These are phyloP conservation scores for Gorgonomyces haynaldii DNA, from an alignment of 192 early-diverging fungal genomes.

Conservation along the genomic window DNA sequence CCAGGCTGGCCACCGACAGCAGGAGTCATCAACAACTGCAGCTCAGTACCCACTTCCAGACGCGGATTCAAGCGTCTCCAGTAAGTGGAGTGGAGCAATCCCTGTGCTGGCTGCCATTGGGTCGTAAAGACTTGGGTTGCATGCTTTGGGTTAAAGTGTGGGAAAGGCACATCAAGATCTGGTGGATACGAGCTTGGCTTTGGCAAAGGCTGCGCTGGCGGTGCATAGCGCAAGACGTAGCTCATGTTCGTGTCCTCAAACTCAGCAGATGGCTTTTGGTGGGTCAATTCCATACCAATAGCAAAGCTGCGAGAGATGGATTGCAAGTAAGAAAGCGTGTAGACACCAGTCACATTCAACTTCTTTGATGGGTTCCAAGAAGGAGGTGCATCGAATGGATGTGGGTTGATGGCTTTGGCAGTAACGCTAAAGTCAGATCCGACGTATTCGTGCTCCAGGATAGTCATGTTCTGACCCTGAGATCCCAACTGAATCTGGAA, in stretches of 20 bases:
- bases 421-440: conserved; percentile 81
- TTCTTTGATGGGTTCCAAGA: conserved; percentile 14
- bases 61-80: conserved; percentile 86
- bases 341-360: conserved; percentile 73
- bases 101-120: conserved; percentile 30
- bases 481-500: conserved; percentile 49
- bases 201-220: conserved; percentile 24
- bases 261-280: conserved; percentile 73
- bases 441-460: conserved; percentile 85
- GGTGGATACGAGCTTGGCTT: conserved; percentile 45
- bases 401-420: conserved; percentile 92
- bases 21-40: conserved; percentile 62
- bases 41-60: conserved; percentile 85
- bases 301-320: conserved; percentile 72
- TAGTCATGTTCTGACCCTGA: conserved; percentile 76
- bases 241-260: conserved; percentile 67
- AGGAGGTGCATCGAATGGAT: conserved; percentile 56
- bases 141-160: conserved; percentile 39
- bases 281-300: conserved; percentile 74
- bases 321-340: conserved; percentile 78
- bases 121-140: conserved; percentile 39
- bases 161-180: conserved; percentile 31
- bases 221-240: conserved; percentile 30
- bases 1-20: conserved; percentile 31
- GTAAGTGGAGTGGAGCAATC: conserved; percentile 68